Conservation (phyloP, 495 filamentous ascomycete species). For the Penicillium alfredii region DNA sequence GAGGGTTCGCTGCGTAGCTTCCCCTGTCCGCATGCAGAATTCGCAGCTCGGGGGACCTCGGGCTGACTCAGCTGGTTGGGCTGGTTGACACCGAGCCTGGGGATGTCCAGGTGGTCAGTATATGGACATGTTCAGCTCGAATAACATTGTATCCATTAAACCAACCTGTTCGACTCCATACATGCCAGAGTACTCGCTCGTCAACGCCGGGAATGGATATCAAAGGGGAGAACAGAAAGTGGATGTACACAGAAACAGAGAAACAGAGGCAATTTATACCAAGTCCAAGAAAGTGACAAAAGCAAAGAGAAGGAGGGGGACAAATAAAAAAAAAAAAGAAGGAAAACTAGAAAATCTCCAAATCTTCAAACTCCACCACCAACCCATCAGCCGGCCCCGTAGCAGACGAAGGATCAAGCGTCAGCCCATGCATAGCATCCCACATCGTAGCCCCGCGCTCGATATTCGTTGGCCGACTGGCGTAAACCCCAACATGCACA, state of each 20-base stretch:
- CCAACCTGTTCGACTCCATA: no score
- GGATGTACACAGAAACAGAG: slow-evolving; percentile 10
- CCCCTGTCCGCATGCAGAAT: no score
- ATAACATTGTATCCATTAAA: no score
- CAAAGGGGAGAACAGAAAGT: no score
- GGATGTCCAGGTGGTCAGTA: slow-evolving; percentile 14
- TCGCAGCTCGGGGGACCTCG: slow-evolving; percentile 23
- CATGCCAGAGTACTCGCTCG: no score
- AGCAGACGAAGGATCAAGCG: slow-evolving; percentile 16
- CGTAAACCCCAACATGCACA: slow-evolving; percentile 52
- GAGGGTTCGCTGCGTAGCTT: no score
- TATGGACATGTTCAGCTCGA: no score
- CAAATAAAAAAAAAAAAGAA: slow-evolving; percentile 9
- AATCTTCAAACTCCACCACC: slow-evolving; percentile 52
- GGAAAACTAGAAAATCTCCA: slow-evolving; percentile 46
- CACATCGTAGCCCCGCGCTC: slow-evolving; percentile 34
- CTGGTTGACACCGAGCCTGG: no score
- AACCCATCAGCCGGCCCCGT: slow-evolving; percentile 35
- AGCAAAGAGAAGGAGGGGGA: slow-evolving; percentile 1
- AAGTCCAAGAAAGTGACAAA: slow-evolving; percentile 6
- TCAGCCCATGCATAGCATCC: slow-evolving; percentile 40
- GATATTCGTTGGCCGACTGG: slow-evolving; percentile 45
- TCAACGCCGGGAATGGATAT: no score
- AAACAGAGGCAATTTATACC: slow-evolving; percentile 1
- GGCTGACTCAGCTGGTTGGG: slow-evolving; percentile 25